Conservation (phyloP, 2,329 filamentous ascomycete species). For the Xylaria arbuscula region DNA sequence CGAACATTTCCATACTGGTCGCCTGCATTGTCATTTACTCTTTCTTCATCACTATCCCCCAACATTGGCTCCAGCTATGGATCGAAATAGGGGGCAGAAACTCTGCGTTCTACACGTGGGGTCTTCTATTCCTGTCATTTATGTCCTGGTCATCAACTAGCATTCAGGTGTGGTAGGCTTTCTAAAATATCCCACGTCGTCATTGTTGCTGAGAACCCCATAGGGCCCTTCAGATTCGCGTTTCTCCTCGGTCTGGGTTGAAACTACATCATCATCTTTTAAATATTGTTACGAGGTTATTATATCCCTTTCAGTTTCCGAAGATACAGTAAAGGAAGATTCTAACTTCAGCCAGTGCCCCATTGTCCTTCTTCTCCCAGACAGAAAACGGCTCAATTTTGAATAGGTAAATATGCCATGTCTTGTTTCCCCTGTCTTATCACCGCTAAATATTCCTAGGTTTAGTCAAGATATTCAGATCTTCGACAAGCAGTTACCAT, state of each 20-base stretch:
- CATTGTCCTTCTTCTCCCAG: constrained; percentile 54
- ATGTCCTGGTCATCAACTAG: constrained; percentile 54
- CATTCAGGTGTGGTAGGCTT: constrained; percentile 50
- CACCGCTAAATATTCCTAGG: constrained; percentile 39
- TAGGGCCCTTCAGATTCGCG: constrained; percentile 50
- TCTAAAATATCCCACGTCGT: neutral
- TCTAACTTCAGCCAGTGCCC: constrained; percentile 49
- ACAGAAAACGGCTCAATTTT: constrained; percentile 56
- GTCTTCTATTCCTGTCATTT: constrained; percentile 51
- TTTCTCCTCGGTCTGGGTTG: constrained; percentile 54
- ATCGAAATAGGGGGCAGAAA: constrained; percentile 46
- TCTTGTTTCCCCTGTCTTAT: neutral
- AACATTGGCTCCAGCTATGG: constrained; percentile 56
- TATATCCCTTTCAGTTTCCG: neutral
- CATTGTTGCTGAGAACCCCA: neutral
- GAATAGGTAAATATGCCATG: constrained; percentile 50
- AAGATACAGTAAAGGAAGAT: neutral
- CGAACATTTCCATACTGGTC: constrained; percentile 47
- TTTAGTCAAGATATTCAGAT: constrained; percentile 59
- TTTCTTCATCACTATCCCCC: constrained; percentile 54
- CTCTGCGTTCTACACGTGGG: constrained; percentile 51
- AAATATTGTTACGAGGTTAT: constrained; percentile 43
- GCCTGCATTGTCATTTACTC: constrained; percentile 36
- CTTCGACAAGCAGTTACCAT: constrained; percentile 56
- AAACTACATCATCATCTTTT: constrained; percentile 50